Percentiles rank a stretch among this genome's conserved stretches.
These are phyloP conservation scores for Monosporascus sp. DNA, from an alignment of 2,329 filamentous ascomycete species.

Conservation along the genomic window DNA sequence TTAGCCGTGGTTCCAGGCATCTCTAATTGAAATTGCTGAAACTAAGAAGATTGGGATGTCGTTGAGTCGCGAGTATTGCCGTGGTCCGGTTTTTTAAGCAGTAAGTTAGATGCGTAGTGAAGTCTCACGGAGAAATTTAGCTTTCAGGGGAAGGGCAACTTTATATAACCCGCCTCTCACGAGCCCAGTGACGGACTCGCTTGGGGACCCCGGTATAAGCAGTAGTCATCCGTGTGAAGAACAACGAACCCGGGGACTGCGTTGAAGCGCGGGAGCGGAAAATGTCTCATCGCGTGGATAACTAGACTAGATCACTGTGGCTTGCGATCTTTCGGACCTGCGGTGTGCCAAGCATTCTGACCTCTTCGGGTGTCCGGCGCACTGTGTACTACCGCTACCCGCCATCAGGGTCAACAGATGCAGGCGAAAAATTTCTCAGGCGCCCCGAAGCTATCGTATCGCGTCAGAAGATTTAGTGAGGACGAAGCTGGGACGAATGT, in stretches of 20 bases:
- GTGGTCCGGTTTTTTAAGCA: not conserved
- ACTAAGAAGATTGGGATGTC: not conserved
- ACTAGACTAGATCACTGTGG: not conserved
- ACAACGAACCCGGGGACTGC: not conserved
- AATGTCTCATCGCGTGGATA: not conserved
- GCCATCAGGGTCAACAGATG: too few species aligned
- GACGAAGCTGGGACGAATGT: too few species aligned
- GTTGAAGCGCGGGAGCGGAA: not conserved
- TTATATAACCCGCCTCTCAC: not conserved
- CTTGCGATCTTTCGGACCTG: not conserved
- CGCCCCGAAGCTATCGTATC: too few species aligned
- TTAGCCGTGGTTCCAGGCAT: constrained; percentile 28
- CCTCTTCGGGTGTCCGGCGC: not conserved
- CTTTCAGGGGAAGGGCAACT: not conserved
- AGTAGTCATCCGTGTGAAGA: not conserved
- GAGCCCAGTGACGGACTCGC: not conserved
- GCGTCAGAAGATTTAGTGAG: too few species aligned
- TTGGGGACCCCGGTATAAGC: not conserved
- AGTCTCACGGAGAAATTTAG: too few species aligned
- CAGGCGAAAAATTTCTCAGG: too few species aligned
- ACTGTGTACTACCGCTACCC: not conserved
- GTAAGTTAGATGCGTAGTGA: not conserved
- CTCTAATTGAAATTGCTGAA: constrained; percentile 6
- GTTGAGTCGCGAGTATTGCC: not conserved
- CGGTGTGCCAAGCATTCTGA: not conserved